A percentile compares a stretch with the other conserved stretches of the same genome.
phyloP scores from a whole-genome alignment of 768 basidiomycete species.

The Phanerochaete carnosa region DNA sequence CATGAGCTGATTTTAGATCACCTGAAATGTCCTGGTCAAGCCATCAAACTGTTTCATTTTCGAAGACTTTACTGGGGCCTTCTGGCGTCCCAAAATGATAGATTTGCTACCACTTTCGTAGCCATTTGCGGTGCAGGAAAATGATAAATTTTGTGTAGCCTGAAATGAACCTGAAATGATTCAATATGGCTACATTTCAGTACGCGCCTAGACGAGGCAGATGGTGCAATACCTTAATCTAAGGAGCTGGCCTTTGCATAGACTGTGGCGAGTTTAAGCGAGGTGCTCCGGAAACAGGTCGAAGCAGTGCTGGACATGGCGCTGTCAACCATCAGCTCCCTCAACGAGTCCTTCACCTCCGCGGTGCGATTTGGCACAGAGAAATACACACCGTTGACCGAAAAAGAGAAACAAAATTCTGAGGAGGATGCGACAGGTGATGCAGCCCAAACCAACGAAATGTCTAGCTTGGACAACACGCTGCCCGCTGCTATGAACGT shows the following conservation, averaged over 20 bases:
- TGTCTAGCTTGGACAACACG: neutral
- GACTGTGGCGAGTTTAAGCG: constrained; percentile 75
- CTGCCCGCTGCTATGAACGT: neutral
- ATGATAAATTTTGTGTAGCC: constrained; percentile 77
- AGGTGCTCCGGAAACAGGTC: constrained; percentile 71
- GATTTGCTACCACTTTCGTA: too few species aligned
- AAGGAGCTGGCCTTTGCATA: constrained; percentile 29
- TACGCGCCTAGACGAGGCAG: constrained; percentile 79
- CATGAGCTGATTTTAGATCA: too few species aligned
- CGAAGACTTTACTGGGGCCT: too few species aligned
- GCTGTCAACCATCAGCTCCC: constrained; percentile 73
- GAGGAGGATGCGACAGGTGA: neutral
- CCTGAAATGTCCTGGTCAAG: too few species aligned
- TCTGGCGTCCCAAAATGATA: too few species aligned
- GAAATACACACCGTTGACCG: neutral
- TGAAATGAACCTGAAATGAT: too few species aligned
- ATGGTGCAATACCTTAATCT: constrained; percentile 82
- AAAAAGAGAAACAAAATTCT: neutral
- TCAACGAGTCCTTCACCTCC: constrained; percentile 61
- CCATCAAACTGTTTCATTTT: too few species aligned
- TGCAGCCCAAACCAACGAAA: neutral
- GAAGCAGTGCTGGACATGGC: constrained; percentile 93
- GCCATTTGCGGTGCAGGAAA: too few species aligned
- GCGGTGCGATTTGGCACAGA: constrained; percentile 13
- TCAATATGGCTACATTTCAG: too few species aligned